phyloP scores from a whole-genome alignment of 106 monocot species.

The Platanthera guangdongensis region DNA sequence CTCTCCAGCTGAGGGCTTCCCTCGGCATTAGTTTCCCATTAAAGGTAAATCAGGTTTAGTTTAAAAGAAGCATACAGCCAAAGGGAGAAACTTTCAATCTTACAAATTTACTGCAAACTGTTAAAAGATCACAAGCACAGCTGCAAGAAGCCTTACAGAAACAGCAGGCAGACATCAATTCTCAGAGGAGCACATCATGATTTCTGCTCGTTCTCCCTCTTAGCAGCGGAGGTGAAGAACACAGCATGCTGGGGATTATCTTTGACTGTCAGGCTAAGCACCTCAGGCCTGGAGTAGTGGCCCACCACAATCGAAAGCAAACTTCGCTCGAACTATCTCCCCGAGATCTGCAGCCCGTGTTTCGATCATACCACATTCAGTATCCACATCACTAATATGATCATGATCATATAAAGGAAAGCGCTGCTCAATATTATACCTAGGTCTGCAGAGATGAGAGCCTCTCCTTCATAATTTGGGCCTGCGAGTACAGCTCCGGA shows the following conservation, averaged over 20 bases:
- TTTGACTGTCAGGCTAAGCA: slow-evolving; percentile 67
- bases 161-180: no score
- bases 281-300: slow-evolving; percentile 88
- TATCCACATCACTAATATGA: no score
- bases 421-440: slow-evolving; percentile 23
- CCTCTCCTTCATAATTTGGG: slow-evolving; percentile 91
- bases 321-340: slow-evolving; percentile 86
- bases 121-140: no score
- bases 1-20: not conserved
- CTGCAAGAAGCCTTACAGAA: no score
- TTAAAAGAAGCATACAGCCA: not conserved
- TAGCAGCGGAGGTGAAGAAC: slow-evolving; percentile 42
- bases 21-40: not conserved
- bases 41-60: not conserved
- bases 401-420: not conserved
- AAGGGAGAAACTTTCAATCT: no score
- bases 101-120: no score
- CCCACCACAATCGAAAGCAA: slow-evolving; percentile 96
- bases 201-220: slow-evolving; percentile 11
- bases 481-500: slow-evolving; percentile 71
- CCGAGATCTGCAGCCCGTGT: slow-evolving; percentile 60
- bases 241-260: slow-evolving; percentile 64
- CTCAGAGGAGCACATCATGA: not conserved
- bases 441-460: slow-evolving; percentile 69
- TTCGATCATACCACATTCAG: not conserved